Conservation (phyloP, 1,284 basidiomycete genomes). For the Macrocystidia cucumis region DNA sequence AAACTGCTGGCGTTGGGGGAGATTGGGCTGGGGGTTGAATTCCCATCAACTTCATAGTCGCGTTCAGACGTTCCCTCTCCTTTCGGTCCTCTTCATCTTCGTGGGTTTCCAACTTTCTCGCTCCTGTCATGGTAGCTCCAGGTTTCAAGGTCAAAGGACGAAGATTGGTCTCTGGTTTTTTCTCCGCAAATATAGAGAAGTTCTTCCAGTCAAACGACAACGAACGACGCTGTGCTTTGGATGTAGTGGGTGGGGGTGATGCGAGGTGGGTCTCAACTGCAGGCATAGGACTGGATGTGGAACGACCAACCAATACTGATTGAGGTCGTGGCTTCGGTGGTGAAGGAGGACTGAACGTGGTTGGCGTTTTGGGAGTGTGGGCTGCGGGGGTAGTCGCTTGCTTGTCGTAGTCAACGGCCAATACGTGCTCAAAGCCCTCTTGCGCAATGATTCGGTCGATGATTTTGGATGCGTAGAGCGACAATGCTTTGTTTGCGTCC, state of each 20-base stretch:
- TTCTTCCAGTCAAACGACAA: slow-evolving; percentile 77
- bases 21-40: slow-evolving; percentile 52
- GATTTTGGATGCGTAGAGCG: slow-evolving; percentile 93
- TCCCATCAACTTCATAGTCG: slow-evolving; percentile 90
- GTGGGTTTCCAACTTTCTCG: slow-evolving; percentile 68
- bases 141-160: slow-evolving; percentile 70
- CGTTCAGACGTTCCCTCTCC: slow-evolving; percentile 79
- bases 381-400: slow-evolving; percentile 33
- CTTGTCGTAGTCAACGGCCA: slow-evolving; percentile 81
- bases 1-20: slow-evolving; percentile 21
- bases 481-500: slow-evolving; percentile 92
- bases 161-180: slow-evolving; percentile 54
- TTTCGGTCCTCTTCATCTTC: slow-evolving; percentile 86
- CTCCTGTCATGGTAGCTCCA: slow-evolving; percentile 45
- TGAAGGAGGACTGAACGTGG: slow-evolving; percentile 20
- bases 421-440: slow-evolving; percentile 91
- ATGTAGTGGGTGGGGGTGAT: slow-evolving; percentile 27
- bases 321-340: slow-evolving; percentile 47
- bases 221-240: slow-evolving; percentile 58
- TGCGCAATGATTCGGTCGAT: slow-evolving; percentile 91
- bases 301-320: slow-evolving; percentile 44
- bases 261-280: slow-evolving; percentile 18
- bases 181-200: slow-evolving; percentile 63
- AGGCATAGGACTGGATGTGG: slow-evolving; percentile 29
- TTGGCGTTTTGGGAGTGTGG: slow-evolving; percentile 21